Base-by-base conservation (phyloP, 352 stramenopile species). In the Globisporangium orthogonon region DNA sequence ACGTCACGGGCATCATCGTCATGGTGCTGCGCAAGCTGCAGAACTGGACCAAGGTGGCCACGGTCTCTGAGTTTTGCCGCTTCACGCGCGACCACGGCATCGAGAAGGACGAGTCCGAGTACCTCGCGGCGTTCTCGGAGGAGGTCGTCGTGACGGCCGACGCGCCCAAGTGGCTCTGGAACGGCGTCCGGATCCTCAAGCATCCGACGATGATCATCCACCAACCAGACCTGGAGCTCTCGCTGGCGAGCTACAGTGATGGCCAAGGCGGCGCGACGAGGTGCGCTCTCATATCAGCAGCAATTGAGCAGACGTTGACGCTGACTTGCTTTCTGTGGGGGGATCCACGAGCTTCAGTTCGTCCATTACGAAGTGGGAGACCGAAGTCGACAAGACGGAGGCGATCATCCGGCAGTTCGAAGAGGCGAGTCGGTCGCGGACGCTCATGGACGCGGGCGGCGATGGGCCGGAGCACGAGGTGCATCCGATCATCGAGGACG, bases 21-120 rank as follows among this genome's bases (percentile, higher is more conserved):
- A 95, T 95, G 85, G 81, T 93, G 54, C 68, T 93, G 56, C 75
- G 85, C 54, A 92, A 93, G 66, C 70, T 94, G 23, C 83, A 93
- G 70, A 91, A 94, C 65, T 94, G 85, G 85, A 92, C 83, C 50
- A 92, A 93, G 54, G 68, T 93, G 33, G 83, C 83, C 11, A 94
- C 76, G 1, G 57, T 91, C 23, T 84, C 82, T 7, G 85, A 94
- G 62, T 94, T 94, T 58, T 94, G 85, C 63, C 65, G 82, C 35
- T 94, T 94, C 54, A 94, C 85, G 50, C 80, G 83, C 33, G 85
- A 94, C 52, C 85, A 94, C 45, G 75, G 74, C 40, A 89, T 94
- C 18, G 85, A 94, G 62, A 94, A 94, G 57, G 79, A 94, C 58
- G 84, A 94, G 60, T 91, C 80, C 40, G 83, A 94, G 66, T 94